These are phyloP conservation scores for Starmerella potacharoeniae DNA, from an alignment of 805 yeast species.

Conservation along the genomic window DNA sequence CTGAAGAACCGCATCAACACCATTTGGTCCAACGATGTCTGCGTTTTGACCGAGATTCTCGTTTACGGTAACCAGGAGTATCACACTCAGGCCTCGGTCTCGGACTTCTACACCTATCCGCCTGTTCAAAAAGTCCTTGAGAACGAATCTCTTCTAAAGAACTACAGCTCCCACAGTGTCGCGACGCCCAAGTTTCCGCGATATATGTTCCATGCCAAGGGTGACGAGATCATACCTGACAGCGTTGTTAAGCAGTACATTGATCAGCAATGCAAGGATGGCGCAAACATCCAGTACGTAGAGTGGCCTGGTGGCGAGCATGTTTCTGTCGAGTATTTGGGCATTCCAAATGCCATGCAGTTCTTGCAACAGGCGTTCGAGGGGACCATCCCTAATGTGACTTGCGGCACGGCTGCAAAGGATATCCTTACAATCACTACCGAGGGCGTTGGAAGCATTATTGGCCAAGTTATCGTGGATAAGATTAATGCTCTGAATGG, in stretches of 20 bases:
- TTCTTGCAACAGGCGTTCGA: conserved; percentile 13
- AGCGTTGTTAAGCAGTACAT: conserved; percentile 13
- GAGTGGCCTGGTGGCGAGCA: conserved; percentile 3
- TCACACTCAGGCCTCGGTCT: not conserved
- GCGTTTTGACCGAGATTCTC: not conserved
- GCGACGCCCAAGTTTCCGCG: conserved; percentile 20
- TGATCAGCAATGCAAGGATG: conserved; percentile 5
- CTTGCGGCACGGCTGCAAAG: conserved; percentile 1
- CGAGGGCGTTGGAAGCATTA: not conserved
- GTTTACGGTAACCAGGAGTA: not conserved
- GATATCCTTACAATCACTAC: conserved; percentile 2
- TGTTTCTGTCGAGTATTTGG: not conserved
- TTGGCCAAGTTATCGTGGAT: conserved; percentile 5
- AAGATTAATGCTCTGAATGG: not conserved
- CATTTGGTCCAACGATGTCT: not conserved
- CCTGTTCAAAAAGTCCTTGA: not conserved
- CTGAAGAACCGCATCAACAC: conserved; percentile 1
- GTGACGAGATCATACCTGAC: conserved; percentile 21
- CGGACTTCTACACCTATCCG: not conserved
- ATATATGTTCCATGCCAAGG: conserved; percentile 20
- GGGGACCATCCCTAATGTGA: conserved; percentile 5
- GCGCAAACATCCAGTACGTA: conserved; percentile 7
- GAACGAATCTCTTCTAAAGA: not conserved
- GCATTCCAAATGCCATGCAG: conserved; percentile 6
- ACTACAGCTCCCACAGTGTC: conserved; percentile 4